Evolutionary conservation across 2,329 filamentous ascomycete genomes (phyloP), one percentile per base, ranked within the genome.

Genomic region (Cytospora piceae): DNA sequence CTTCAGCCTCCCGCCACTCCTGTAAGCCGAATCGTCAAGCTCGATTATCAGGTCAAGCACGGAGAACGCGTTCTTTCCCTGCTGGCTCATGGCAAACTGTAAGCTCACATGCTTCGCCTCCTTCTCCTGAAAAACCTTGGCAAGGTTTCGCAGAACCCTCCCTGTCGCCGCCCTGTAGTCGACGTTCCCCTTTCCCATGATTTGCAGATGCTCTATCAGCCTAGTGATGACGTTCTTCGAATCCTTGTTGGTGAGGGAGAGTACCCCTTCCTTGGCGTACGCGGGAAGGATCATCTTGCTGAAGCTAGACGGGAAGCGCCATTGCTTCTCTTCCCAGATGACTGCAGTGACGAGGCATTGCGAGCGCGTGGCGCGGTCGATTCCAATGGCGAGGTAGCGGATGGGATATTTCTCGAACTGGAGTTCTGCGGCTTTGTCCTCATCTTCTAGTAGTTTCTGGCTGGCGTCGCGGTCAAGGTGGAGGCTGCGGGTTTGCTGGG

Each of bases 291-390:
- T 42, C 29, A 56, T 72, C 15, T 79, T 72, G 20, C 79, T 72
- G 24, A 78, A 77, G 9, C 78, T 81, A 6, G 85, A 82, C 1
- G 89, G 86, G 12, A 83, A 84, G 65, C 12, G 8, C 27, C n/a
- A 15, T 12, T 8, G 12, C 20, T 11, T 15, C 6, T 27, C 4
- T 0, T 9, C 3, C 11, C 12, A 5, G 5, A 63, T 37, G 9
- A 63, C 4, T 3, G 37, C 66, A 20, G 63, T 46, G 4, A 90
- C 80, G 54, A 93, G 83, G 71, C 87, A 89, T 2, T 90, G 90
- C 11, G 81, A 85, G 58, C 85, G 80, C 20, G 82, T 80, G 15
- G 83, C 82, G 58, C 91, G 85, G 74, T 92, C 88, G 58, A 93
- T 80, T 5, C 85, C 85, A 62, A 94, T 81, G 46, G 85, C 86